A percentile compares a stretch with the other conserved stretches of the same genome.
phyloP scores from a whole-genome alignment of 2,329 filamentous ascomycete genomes.

The Colletotrichum euphorbiae region DNA sequence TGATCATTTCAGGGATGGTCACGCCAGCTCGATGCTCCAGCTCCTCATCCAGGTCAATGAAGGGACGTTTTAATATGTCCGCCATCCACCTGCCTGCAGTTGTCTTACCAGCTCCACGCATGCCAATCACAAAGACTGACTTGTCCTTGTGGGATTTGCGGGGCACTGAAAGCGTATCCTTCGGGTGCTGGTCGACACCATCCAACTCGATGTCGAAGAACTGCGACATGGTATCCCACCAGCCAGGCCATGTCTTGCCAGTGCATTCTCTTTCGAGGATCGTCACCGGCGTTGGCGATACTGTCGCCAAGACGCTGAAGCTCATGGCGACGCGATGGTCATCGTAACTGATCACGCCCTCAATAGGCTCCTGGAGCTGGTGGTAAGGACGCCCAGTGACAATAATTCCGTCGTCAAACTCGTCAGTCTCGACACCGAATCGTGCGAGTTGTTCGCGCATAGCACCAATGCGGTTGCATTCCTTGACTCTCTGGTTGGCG shows the following conservation, averaged over 20 bases:
- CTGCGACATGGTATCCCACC: constrained; percentile 91
- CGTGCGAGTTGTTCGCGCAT: constrained; percentile 97
- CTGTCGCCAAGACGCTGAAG: constrained; percentile 87
- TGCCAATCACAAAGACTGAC: constrained; percentile 94
- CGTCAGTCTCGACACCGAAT: constrained; percentile 86
- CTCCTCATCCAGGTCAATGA: constrained; percentile 89
- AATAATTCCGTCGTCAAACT: constrained; percentile 95
- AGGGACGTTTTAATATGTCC: constrained; percentile 77
- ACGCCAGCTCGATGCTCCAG: constrained; percentile 79
- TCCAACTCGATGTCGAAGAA: constrained; percentile 82
- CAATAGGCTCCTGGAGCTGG: constrained; percentile 65
- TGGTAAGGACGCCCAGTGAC: constrained; percentile 65
- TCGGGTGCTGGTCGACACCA: constrained; percentile 71
- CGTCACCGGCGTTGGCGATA: constrained; percentile 76
- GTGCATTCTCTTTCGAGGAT: constrained; percentile 93
- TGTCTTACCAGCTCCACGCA: constrained; percentile 97
- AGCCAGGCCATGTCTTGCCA: constrained; percentile 98
- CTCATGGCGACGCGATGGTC: constrained; percentile 99
- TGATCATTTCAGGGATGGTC: constrained; percentile 89
- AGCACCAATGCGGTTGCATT: constrained; percentile 94
- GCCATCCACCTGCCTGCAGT: constrained; percentile 91
- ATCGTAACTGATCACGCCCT: constrained; percentile 90
- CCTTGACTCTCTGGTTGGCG: constrained; percentile 97
- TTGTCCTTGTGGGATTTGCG: constrained; percentile 53
- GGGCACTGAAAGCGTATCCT: constrained; percentile 40